Evolutionary conservation across 2,329 filamentous ascomycete species (phyloP), one percentile per base, ranked within the genome.

Genomic region (Aspergillus cejpii): DNA sequence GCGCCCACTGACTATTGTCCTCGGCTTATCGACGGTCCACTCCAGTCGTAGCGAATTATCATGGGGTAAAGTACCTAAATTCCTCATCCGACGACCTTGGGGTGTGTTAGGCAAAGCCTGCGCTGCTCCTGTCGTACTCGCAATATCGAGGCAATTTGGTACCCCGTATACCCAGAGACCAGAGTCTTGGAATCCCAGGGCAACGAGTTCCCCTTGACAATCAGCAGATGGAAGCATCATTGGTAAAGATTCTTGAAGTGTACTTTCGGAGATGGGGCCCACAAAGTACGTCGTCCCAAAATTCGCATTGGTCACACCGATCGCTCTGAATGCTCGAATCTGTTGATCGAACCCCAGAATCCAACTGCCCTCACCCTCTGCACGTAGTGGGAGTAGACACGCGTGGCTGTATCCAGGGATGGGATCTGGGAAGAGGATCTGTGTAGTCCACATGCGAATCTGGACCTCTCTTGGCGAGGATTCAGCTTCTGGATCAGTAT

Each of bases 341-440:
- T 81, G 81, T 50, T 80, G 74, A 59, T 91, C 85, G 56, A 88
- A 91, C 1, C 85, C 83, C 54, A 91, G 84, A 0, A 85, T 78
- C 84, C 85, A 91, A 48, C 73, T 78, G 20, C 84, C 80, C 62
- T 88, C 85, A 28, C 64, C 62, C 46, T 73, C 72, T n/a, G 64
- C 64, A 44, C 69, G 68, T 26, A 63, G 61, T 15, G 72, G 68
- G 12, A 91, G 70, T 37, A 91, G 65, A 1, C 85, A 81, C 15
- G 85, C 84, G 65, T 90, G 85, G 54, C 84, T 88, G 59, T 85
- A 89, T 53, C 87, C 83, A 39, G 81, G 78, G 53, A 83, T 87
- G n/a, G 81, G 83, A 54, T 89, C 87, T 3, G 87, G 86, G 45
- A 91, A 91, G 2, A 92, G 70, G 37, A 92, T 90, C 26, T 88